Base-by-base conservation (phyloP, 345 rosid genomes). In the Conringia planisiliqua region DNA sequence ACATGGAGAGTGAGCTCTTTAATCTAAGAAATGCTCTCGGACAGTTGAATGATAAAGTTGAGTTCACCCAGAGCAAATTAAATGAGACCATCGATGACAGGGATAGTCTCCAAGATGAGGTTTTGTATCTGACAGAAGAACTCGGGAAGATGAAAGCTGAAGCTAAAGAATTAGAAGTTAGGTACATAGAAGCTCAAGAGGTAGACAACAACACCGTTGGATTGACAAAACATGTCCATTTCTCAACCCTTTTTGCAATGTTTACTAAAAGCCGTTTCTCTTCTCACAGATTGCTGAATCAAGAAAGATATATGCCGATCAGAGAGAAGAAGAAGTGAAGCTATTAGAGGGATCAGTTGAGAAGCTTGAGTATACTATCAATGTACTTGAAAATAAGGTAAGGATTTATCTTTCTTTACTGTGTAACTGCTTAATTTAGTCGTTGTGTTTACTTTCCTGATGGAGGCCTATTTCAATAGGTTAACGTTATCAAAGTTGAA, bases 311-410 rank as follows among this genome's bases (percentile, higher is more conserved):
- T 80, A 84, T 78, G 91, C 90, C 46, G 92, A 87, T 61, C 94
- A 89, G 27, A 89, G 87, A 82, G 99, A 92, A 84, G 89, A 82
- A 62, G 98, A 95, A 81, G 96, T 89, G 61, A 85, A 81, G 81
- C 85, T 90, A 38, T 79, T 95, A 73, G 99, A 95, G 85, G 88
- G 83, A 77, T 95, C 99, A 48, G 86, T 95, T 71, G 91, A 92
- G 81, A 91, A 90, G 90, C 90, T 95, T 42, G 99, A 88, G 75
- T 79, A 81, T 74, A 95, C 96, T 17, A 75, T 92, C 71, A 82
- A 90, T 62, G 88, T 86, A 36, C 86, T 95, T 63, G 98, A 95
- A 85, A 85, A 82, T 80, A 84, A 95, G 92, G 99, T 95, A 43
- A 72, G 82, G 44, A 17, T 62, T 51, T 73, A 38, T 65, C 39